Evolutionary conservation across 2,329 filamentous ascomycete genomes (phyloP).

Genomic region (Sclerotinia glacialis): DNA sequence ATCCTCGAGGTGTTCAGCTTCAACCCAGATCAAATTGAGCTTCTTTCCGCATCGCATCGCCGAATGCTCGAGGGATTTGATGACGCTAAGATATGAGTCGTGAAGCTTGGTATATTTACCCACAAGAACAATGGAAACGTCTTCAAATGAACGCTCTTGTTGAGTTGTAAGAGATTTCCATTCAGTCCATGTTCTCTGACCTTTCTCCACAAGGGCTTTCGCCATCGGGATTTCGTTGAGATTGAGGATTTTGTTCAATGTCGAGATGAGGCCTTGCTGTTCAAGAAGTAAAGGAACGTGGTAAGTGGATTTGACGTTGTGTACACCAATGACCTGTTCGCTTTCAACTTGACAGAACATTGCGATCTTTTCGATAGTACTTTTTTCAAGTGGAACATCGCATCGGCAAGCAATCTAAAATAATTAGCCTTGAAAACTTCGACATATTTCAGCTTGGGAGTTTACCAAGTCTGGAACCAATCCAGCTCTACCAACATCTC

Average conservation of each 20-base stretch:
- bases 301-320: constrained; percentile 86
- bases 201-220: constrained; percentile 56
- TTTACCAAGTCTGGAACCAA: constrained; percentile 64
- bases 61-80: constrained; percentile 86
- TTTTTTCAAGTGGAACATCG: constrained; percentile 67
- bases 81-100: constrained; percentile 81
- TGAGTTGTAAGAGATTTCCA: constrained; percentile 67
- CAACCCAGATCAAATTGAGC: constrained; percentile 79
- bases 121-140: constrained; percentile 79
- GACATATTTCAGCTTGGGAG: background rate
- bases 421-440: constrained; percentile 15
- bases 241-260: constrained; percentile 63
- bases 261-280: constrained; percentile 69
- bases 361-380: constrained; percentile 83
- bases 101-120: constrained; percentile 87
- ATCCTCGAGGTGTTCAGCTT: constrained; percentile 79
- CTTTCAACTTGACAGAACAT: constrained; percentile 82
- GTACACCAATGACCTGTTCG: constrained; percentile 84
- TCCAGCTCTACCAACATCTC: constrained; percentile 46
- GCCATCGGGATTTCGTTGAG: constrained; percentile 58
- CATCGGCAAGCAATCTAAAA: constrained; percentile 86
- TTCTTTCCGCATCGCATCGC: constrained; percentile 82
- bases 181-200: constrained; percentile 67
- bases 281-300: constrained; percentile 91
- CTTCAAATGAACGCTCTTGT: constrained; percentile 63